A percentile compares a stretch with the other conserved stretches of the same genome.
Conservation (phyloP, 139 green algal species). For the Closterium sp. region DNA sequence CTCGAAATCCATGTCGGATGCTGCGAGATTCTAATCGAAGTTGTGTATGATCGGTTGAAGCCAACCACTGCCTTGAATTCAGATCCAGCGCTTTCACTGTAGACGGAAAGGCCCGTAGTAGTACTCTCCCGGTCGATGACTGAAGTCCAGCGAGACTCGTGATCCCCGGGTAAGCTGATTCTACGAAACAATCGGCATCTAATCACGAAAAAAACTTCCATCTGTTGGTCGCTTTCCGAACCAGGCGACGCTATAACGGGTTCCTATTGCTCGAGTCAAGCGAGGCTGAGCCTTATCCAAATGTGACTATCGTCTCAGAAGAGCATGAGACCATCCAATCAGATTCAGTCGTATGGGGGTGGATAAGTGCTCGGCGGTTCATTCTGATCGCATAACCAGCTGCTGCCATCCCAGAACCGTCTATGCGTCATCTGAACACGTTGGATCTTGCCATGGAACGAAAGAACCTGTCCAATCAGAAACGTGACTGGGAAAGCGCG, state of each 20-base stretch:
- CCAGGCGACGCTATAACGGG: neutral
- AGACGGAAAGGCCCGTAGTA: too few relatives aligned
- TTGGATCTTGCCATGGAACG: neutral
- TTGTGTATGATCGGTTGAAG: too few relatives aligned
- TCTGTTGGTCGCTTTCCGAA: too few relatives aligned
- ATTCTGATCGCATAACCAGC: neutral
- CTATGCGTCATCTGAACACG: neutral
- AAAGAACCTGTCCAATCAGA: neutral
- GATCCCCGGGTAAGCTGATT: too few relatives aligned
- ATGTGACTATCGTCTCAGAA: neutral
- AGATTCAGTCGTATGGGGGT: neutral
- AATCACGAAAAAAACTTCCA: too few relatives aligned
- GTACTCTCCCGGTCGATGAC: too few relatives aligned
- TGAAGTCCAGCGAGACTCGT: too few relatives aligned
- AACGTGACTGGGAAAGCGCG: neutral
- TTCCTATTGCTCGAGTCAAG: neutral
- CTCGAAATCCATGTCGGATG: neutral
- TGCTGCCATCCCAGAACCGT: neutral
- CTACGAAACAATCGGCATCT: too few relatives aligned
- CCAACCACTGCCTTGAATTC: neutral
- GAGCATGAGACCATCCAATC: neutral
- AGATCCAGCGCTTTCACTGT: neutral
- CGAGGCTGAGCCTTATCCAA: neutral
- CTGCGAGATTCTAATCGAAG: neutral
- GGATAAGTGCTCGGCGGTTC: neutral